A percentile compares a stretch with the other conserved stretches of the same genome.
phyloP scores from a whole-genome alignment of 208 protist genomes.

The Porcisia deanei region DNA sequence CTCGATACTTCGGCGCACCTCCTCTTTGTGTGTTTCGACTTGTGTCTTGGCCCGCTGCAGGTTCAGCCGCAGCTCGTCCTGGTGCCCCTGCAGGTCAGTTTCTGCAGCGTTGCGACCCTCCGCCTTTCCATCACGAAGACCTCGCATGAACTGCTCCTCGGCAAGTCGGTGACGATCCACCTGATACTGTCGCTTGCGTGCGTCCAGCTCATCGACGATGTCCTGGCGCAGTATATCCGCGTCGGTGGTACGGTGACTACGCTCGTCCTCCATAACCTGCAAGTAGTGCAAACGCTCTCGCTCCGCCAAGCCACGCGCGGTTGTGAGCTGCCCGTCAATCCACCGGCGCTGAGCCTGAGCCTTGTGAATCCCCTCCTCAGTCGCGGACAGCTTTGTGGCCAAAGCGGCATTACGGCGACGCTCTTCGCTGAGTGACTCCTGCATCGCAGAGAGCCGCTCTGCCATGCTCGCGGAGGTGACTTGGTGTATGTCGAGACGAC shows the following conservation, averaged over 20 bases:
- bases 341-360: conserved; percentile 38
- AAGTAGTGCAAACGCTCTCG: conserved; percentile 54
- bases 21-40: conserved; percentile 51
- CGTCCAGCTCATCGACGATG: conserved; percentile 63
- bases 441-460: conserved; percentile 35
- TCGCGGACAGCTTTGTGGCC: conserved; percentile 32
- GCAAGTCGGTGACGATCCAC: conserved; percentile 49
- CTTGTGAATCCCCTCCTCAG: conserved; percentile 40
- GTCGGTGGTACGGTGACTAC: conserved; percentile 50
- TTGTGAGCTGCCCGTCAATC: conserved; percentile 42
- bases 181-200: conserved; percentile 45
- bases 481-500: conserved; percentile 44
- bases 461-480: conserved; percentile 45
- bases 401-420: conserved; percentile 48
- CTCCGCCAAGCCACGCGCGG: conserved; percentile 50
- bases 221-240: conserved; percentile 64
- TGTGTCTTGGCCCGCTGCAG: conserved; percentile 52
- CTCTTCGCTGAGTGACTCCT: conserved; percentile 47
- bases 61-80: conserved; percentile 57
- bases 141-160: conserved; percentile 63
- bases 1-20: conserved; percentile 59
- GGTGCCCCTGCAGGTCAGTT: conserved; percentile 43
- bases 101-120: conserved; percentile 45
- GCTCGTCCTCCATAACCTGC: conserved; percentile 76
- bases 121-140: conserved; percentile 50